These are phyloP conservation scores for Vigna hirtella DNA, from an alignment of 306 rosid genomes.

Conservation along the genomic window DNA sequence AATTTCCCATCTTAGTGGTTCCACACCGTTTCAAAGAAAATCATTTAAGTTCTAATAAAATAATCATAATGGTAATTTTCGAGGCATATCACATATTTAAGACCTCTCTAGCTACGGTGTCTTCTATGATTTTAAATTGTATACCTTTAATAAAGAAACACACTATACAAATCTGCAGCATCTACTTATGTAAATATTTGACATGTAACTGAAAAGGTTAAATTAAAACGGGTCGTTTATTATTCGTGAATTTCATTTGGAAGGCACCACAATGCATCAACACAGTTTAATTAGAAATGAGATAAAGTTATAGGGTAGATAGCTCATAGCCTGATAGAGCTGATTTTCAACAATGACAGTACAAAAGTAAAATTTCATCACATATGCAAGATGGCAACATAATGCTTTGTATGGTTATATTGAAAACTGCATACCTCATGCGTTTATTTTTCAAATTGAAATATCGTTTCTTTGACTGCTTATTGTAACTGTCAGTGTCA, in stretches of 20 bases:
- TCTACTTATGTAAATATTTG: not conserved
- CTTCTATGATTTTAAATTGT: not conserved
- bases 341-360: constrained; percentile 18
- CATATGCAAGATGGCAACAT: constrained; percentile 12
- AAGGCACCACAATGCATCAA: constrained; percentile 14
- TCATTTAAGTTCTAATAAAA: not conserved
- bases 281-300: constrained; percentile 7
- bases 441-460: constrained; percentile 42
- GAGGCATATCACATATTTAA: not conserved
- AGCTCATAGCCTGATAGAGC: not conserved
- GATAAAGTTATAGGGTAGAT: constrained; percentile 14
- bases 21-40: constrained; percentile 14
- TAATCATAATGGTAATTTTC: not conserved
- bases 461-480: constrained; percentile 50
- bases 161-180: not conserved
- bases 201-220: constrained; percentile 2
- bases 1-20: constrained; percentile 6
- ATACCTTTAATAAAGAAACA: not conserved
- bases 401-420: constrained; percentile 18
- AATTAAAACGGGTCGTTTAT: not conserved
- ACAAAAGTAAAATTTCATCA: constrained; percentile 4
- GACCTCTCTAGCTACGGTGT: not conserved
- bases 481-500: constrained; percentile 55
- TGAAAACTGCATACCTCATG: constrained; percentile 51
- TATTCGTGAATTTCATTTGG: constrained; percentile 6